Evolutionary conservation across 2,329 filamentous ascomycete genomes (phyloP).

Genomic region (Microdochium nivale): DNA sequence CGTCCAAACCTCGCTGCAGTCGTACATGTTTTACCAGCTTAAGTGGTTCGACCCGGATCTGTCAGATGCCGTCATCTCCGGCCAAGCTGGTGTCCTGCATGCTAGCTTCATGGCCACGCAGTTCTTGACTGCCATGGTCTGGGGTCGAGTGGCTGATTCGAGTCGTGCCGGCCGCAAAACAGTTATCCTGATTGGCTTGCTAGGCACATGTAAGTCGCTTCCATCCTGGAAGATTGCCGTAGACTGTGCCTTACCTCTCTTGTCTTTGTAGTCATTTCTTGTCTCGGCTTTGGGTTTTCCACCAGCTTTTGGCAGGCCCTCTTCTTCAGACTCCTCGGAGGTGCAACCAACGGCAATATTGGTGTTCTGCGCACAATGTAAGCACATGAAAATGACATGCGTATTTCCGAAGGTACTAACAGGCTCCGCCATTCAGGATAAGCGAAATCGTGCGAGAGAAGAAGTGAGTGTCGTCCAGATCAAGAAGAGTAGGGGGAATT

Average conservation of each 20-base stretch:
- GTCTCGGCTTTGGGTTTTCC: slow-evolving; percentile 61
- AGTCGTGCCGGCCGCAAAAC: slow-evolving; percentile 61
- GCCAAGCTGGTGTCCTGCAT: slow-evolving; percentile 68
- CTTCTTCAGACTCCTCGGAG: slow-evolving; percentile 53
- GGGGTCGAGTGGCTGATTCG: slow-evolving; percentile 60
- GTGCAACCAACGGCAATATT: slow-evolving; percentile 60
- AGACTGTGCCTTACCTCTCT: neutral
- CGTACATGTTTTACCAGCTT: slow-evolving; percentile 79
- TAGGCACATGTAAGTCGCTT: slow-evolving; percentile 38
- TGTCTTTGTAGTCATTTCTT: slow-evolving; percentile 32
- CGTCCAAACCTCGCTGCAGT: slow-evolving; percentile 22
- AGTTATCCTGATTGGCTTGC: slow-evolving; percentile 64
- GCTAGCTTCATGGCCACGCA: slow-evolving; percentile 72
- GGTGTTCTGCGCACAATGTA: slow-evolving; percentile 62
- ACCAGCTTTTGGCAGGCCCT: slow-evolving; percentile 49
- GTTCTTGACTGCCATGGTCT: slow-evolving; percentile 69
- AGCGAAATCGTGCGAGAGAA: slow-evolving; percentile 26
- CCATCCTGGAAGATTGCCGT: neutral
- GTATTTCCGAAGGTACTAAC: neutral
- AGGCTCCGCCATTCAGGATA: slow-evolving; percentile 15
- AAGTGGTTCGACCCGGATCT: slow-evolving; percentile 54
- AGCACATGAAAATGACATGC: neutral
- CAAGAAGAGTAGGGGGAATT: neutral
- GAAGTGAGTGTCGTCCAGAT: slow-evolving; percentile 9
- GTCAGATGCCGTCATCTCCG: slow-evolving; percentile 54